Evolutionary conservation across 805 yeast species (phyloP).

Genomic region (Teunomyces funiuensis): DNA sequence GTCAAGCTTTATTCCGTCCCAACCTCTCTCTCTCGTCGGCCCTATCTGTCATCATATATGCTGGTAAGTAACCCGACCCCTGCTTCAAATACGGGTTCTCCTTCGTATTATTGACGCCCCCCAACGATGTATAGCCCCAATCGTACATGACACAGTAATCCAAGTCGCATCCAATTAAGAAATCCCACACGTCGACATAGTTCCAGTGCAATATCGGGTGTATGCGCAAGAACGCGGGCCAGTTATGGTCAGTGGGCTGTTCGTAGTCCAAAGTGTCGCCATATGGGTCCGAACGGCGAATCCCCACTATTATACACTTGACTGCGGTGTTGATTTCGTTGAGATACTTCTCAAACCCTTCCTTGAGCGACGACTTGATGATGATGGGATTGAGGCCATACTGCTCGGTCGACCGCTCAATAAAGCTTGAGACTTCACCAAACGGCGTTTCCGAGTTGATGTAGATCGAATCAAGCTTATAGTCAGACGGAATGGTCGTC

Average conservation of each 20-base stretch:
- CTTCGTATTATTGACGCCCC: slow-evolving; percentile 70
- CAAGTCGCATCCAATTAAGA: slow-evolving; percentile 56
- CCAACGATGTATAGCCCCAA: slow-evolving; percentile 84
- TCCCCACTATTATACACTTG: slow-evolving; percentile 84
- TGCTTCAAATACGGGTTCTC: slow-evolving; percentile 59
- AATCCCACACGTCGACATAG: slow-evolving; percentile 82
- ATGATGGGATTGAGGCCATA: slow-evolving; percentile 55
- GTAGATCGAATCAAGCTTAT: slow-evolving; percentile 60
- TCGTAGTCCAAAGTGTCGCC: slow-evolving; percentile 58
- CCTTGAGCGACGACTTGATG: slow-evolving; percentile 53
- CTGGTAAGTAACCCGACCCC: slow-evolving; percentile 43
- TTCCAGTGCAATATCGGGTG: slow-evolving; percentile 92
- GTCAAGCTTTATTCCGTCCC: slow-evolving; percentile 26
- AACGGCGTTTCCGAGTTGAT: slow-evolving; percentile 76
- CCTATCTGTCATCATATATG: slow-evolving; percentile 59
- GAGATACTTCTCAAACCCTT: slow-evolving; percentile 69
- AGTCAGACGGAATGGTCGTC: slow-evolving; percentile 23
- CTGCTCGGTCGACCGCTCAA: slow-evolving; percentile 48
- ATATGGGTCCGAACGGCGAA: slow-evolving; percentile 84
- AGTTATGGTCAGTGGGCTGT: slow-evolving; percentile 80
- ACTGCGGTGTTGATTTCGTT: slow-evolving; percentile 46
- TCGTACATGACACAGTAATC: slow-evolving; percentile 79
- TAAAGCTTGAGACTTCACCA: slow-evolving; percentile 65
- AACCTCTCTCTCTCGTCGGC: slow-evolving; percentile 55
- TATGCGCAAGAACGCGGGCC: slow-evolving; percentile 85